Evolutionary conservation across 768 basidiomycete species (phyloP).

Genomic region (Rhizopogon roseolus): DNA sequence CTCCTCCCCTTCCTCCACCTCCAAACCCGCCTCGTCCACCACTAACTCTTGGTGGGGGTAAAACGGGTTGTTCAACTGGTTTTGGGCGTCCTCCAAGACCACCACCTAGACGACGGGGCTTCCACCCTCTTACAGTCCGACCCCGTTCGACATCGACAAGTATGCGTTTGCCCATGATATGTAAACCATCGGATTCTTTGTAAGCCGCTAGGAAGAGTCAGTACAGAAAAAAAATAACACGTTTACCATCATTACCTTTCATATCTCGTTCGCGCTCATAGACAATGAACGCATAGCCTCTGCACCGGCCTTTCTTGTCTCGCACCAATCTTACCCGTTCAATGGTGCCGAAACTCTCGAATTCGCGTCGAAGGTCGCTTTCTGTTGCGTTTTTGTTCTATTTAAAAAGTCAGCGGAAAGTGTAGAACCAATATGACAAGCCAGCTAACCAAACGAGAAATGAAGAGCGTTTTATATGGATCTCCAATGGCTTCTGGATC

Average conservation of each 20-base stretch:
- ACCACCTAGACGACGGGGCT: constrained; percentile 93
- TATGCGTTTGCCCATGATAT: constrained; percentile 94
- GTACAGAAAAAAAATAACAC: constrained; percentile 11
- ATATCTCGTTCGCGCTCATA: constrained; percentile 98
- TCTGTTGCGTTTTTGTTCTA: constrained; percentile 93
- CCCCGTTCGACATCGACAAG: constrained; percentile 98
- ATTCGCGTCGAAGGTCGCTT: constrained; percentile 88
- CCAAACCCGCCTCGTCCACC: constrained; percentile 37
- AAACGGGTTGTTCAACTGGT: constrained; percentile 44
- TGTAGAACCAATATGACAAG: neutral
- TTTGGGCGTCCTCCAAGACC: constrained; percentile 99
- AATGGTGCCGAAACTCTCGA: constrained; percentile 91
- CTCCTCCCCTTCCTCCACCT: constrained; percentile 29
- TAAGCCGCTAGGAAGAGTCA: constrained; percentile 65
- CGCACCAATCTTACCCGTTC: constrained; percentile 92
- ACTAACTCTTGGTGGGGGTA: constrained; percentile 27
- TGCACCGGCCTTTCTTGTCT: constrained; percentile 81
- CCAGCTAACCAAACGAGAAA: constrained; percentile 74
- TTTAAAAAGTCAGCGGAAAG: constrained; percentile 12
- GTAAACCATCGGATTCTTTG: constrained; percentile 96
- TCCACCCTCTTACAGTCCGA: constrained; percentile 97
- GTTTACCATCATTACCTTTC: constrained; percentile 65
- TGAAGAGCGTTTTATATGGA: constrained; percentile 97
- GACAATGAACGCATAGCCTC: constrained; percentile 95
- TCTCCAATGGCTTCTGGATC: constrained; percentile 90